Base-by-base conservation (phyloP, 805 yeast species). In the Cyberlindnera bimundalis region DNA sequence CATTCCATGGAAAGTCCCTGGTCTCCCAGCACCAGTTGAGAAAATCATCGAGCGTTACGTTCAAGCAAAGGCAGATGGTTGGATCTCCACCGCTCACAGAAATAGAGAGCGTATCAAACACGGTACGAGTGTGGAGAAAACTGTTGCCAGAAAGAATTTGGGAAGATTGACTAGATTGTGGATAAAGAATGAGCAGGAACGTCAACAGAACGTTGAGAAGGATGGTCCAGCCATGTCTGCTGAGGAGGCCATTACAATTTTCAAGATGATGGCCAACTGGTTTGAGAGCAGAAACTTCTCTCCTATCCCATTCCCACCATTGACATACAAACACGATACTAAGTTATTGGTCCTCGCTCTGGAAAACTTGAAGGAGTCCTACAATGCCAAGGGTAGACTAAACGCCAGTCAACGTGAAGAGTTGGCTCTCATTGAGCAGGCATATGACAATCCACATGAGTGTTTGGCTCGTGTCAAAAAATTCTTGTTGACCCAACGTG, bases 1-100 rank as follows among this genome's bases (percentile, higher is more conserved):
- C 57, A 84, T 93, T 43, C 96, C 97, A 0, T 93, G 98, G 98
- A 81, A 87, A 51, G 98, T 93, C 13, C 96, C 96, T 1, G 98
- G 98, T 0, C 69, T 93, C 64, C 99, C 99, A 2, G 84, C 76
- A 39, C 97, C 97, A 0, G 78, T 93, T 19, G 93, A 81, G 50
- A 76, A 78, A 32, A 86, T 93, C 28, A 90, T 93, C 46, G 83
- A 86, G 56, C 76, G 96, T 33, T 93, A 93, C 55, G 81, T 93
- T 35, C 83, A 88, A 55, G 96, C 96, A 1, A 91, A 93, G 60
- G 96, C 98, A 2, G 97, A 91, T 53, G 95, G 96, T 6, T 93
- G 98, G 98, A 75, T 88, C 11, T 81, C 93, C 1, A 90, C 87
- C 13, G 96, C 99, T 1, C 96, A 91, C 55, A 81, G 82, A 55